Evolutionary conservation across 306 rosid genomes (phyloP).

Genomic region (Astragalus membranaceus): DNA sequence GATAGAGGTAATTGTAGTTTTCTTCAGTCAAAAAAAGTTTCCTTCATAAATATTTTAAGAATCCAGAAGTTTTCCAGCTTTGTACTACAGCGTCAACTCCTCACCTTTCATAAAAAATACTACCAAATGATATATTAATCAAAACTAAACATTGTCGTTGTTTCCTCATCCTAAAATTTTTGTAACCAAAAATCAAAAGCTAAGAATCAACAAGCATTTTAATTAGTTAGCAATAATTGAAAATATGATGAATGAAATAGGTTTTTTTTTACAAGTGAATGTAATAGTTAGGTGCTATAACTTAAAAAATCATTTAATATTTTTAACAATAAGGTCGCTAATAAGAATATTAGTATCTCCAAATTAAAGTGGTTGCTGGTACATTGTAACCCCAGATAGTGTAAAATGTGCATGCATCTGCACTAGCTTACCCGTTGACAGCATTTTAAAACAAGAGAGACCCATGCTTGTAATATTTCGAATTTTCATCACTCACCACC

Average conservation of each 20-base stretch:
- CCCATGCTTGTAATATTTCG: not conserved
- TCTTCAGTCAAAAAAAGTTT: too few species aligned
- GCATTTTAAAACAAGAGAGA: slow-evolving; percentile 13
- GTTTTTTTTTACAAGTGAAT: too few species aligned
- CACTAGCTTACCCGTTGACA: slow-evolving; percentile 25
- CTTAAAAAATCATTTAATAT: not conserved
- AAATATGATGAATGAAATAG: not conserved
- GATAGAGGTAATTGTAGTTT: too few species aligned
- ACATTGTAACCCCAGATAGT: not conserved
- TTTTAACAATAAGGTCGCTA: not conserved
- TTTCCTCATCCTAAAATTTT: too few species aligned
- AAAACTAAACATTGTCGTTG: not conserved
- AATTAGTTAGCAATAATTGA: not conserved
- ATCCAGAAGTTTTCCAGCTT: too few species aligned
- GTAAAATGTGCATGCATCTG: slow-evolving; percentile 35
- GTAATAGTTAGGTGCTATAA: not conserved
- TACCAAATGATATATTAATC: not conserved
- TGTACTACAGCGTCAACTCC: too few species aligned
- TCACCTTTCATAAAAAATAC: not conserved
- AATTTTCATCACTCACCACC: slow-evolving; percentile 15
- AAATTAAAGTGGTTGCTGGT: slow-evolving; percentile 4
- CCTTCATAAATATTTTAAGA: too few species aligned
- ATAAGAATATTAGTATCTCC: not conserved
- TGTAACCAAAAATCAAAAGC: not conserved
- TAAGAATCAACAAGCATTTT: not conserved